Conservation (phyloP, 1,139 yeast genomes). For the Williopsis jadinii region DNA sequence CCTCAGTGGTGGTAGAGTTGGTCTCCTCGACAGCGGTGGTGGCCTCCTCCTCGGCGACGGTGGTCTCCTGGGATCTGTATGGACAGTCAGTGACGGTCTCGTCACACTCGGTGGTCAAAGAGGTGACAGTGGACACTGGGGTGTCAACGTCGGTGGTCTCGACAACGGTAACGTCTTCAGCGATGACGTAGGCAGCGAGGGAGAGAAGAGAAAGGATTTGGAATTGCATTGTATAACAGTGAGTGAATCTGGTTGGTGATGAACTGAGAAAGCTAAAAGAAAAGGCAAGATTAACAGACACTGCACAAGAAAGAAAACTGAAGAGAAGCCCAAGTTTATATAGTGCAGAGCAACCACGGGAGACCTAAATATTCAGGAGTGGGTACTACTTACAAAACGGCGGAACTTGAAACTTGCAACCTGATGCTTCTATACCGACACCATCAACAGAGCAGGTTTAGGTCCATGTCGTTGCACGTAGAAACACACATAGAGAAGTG, state of each 20-base stretch:
- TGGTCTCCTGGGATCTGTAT: neutral
- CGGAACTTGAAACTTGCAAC: no score
- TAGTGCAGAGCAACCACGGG: no score
- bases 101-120: conserved; percentile 22
- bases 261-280: neutral
- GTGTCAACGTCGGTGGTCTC: conserved; percentile 17
- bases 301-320: no score
- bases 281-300: neutral
- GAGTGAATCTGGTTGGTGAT: conserved; percentile 14
- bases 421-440: no score
- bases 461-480: no score
- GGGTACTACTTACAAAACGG: no score
- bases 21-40: conserved; percentile 3
- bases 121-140: no score
- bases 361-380: no score
- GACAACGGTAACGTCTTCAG: conserved; percentile 21
- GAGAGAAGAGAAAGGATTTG: conserved; percentile 25
- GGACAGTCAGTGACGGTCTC: conserved; percentile 29
- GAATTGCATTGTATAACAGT: conserved; percentile 31
- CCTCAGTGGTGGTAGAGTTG: conserved; percentile 18
- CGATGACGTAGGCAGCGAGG: conserved; percentile 25
- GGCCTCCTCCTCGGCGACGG: neutral
- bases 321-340: no score
- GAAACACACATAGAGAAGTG: no score
- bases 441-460: no score